Conservation (phyloP, 2,329 filamentous ascomycete species). For the Botryosphaeria dothidea region DNA sequence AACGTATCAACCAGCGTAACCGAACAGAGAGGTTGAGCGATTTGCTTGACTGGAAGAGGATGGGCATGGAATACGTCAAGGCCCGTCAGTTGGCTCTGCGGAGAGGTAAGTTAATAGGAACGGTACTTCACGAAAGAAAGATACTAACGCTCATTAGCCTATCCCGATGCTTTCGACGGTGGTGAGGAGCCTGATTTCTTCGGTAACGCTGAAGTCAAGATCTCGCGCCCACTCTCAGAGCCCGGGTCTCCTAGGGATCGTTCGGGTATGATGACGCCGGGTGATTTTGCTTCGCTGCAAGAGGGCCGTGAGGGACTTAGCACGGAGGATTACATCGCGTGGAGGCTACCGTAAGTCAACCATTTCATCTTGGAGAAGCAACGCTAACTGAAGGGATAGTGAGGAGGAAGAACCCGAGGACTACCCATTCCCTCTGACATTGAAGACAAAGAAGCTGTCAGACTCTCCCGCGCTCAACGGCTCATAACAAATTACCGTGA, state of each 20-base stretch:
- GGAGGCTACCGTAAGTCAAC: conserved; percentile 89
- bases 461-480: conserved; percentile 33
- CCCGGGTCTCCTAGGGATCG: conserved; percentile 90
- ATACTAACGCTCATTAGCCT: conserved; percentile 55
- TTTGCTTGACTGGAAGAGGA: conserved; percentile 96
- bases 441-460: conserved; percentile 51
- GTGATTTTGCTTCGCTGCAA: conserved; percentile 94
- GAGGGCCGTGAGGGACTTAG: conserved; percentile 89
- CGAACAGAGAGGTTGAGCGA: conserved; percentile 93
- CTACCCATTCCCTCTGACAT: conserved; percentile 69
- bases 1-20: conserved; percentile 98
- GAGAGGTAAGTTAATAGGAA: conserved; percentile 49
- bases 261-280: conserved; percentile 97
- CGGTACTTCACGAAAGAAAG: not conserved
- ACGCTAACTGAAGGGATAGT: conserved; percentile 51
- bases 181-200: conserved; percentile 87
- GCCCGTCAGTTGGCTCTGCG: conserved; percentile 88
- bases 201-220: conserved; percentile 89
- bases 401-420: conserved; percentile 91
- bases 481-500: not conserved
- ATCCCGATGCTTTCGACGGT: conserved; percentile 78
- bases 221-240: conserved; percentile 89
- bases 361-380: not conserved
- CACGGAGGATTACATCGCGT: conserved; percentile 97
- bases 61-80: conserved; percentile 99